Base-by-base conservation (phyloP, 768 basidiomycete species). In the Psilocybe azurescens region DNA sequence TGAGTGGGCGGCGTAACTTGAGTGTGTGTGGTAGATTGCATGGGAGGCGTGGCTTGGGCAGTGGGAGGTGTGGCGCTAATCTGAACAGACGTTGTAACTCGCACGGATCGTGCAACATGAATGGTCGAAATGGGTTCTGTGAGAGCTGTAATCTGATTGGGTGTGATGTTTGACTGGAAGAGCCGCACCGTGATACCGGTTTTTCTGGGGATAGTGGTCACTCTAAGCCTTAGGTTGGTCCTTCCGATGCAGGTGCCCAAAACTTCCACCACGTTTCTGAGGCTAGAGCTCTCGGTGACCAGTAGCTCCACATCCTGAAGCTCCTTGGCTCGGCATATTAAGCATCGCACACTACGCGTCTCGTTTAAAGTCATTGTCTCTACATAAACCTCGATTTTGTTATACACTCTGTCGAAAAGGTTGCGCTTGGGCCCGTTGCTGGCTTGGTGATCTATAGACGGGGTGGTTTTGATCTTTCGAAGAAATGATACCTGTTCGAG, bases 211-310 rank as follows among this genome's bases (percentile, higher is more conserved):
- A 50, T 16, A 24, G 32, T 24, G 24, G 11, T 56, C n/a, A 59
- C 39, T 4, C 8, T 36, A 8, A 63, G 38, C 3, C 32, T 2
- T 28, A 63, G 47, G 11, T 44, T 11, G 38, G 33, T 29, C 46
- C 30, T 20, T 32, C 29, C 58, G 18, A 46, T 29, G 46, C 57
- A 63, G 4, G 49, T 11, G 7, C 55, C 59, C n/a, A 63, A 9
- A 38, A 39, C 33, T 3, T 28, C 16, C 16, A 58, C 46, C 4
- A 56, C 24, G 32, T 30, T 13, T 16, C 50, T 14, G 16, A 39
- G 48, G 18, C 18, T 53, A 32, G 29, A 53, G 8, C 11, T 33
- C 14, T 53, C 39, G 2, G 30, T 16, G 11, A 60, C 51, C 9
- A 33, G 28, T 2, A 57, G 28, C 14, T 53, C 24, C 5, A 57